phyloP scores from a whole-genome alignment of 2,329 filamentous ascomycete genomes.

The Plectosphaerella plurivora region DNA sequence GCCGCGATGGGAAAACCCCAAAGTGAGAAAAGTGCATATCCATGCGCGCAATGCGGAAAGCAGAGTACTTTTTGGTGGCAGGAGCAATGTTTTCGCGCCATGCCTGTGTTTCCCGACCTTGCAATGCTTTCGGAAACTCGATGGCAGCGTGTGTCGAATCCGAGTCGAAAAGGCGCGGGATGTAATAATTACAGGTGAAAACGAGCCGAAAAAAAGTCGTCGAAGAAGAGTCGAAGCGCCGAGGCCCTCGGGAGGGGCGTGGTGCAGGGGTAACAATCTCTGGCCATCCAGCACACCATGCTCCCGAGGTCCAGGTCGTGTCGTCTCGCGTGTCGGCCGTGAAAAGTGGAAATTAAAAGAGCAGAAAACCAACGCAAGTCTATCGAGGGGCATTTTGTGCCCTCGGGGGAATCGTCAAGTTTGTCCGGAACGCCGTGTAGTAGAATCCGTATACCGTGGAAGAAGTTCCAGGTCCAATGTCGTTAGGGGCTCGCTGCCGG shows the following conservation, averaged over 20 bases:
- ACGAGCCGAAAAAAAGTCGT: background rate
- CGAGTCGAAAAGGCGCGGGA: background rate
- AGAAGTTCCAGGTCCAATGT: background rate
- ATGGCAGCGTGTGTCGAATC: background rate
- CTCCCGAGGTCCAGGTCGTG: no score
- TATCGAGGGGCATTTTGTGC: background rate
- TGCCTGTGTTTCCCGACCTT: background rate
- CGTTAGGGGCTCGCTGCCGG: background rate
- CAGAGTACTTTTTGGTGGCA: background rate
- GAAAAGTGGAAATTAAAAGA: background rate
- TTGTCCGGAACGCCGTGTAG: background rate
- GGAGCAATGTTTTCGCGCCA: background rate
- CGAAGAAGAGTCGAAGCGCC: no score
- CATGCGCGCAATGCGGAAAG: background rate
- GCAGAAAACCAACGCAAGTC: background rate
- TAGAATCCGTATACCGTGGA: background rate
- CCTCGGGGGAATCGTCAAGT: background rate
- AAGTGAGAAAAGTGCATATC: background rate
- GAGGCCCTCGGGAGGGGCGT: no score
- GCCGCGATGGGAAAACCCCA: background rate
- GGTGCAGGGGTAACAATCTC: no score
- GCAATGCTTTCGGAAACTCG: background rate
- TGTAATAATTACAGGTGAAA: conserved; percentile 3
- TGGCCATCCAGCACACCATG: no score
- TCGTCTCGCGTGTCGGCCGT: no score